Base-by-base conservation (phyloP, 2,329 filamentous ascomycete species). In the Ophiocordyceps camponoti-floridani region DNA sequence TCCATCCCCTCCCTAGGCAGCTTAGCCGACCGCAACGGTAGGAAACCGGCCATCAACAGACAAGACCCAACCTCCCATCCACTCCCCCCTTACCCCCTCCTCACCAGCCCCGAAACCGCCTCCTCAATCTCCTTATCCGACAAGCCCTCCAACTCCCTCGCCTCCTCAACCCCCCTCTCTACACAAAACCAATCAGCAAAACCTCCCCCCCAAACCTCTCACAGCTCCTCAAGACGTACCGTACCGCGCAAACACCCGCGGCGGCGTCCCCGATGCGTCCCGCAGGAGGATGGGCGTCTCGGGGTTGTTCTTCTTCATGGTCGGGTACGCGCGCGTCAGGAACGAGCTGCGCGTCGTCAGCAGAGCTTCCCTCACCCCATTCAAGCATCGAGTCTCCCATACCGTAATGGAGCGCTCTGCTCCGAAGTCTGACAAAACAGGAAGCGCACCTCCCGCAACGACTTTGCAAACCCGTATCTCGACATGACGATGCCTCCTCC, bases 301-400 rank as follows among this genome's bases (percentile, higher is more conserved):
- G 46, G 91, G 91, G 70, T 98, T 98, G 74, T 89, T 84, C 73
- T 94, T 93, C 79, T 98, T 98, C 89, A 98, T 96, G 48, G 84
- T 91, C 42, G 91, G 91, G 66, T 98, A 98, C 53, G 87, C 80
- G 61, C 85, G 79, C 52, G 81, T 82, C 53, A 98, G 73, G 68
- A 98, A 98, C 28, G 83, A 80, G 63, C 91, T 95, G 55, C 31
- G 11, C 4, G 12, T 28, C 16, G 4, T 37, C 14, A 37, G n/a
- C 5, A 18, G 6, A 35, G 11, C 33, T n/a, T n/a, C n/a, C n/a
- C n/a, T n/a, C n/a, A n/a, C n/a, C n/a, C n/a, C n/a, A n/a, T n/a
- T n/a, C n/a, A n/a, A n/a, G n/a, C n/a, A n/a, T n/a, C n/a, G n/a
- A n/a, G n/a, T n/a, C n/a, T n/a, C n/a, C n/a, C n/a, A n/a, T n/a